Evolutionary conservation across 257 asterid species (phyloP), one percentile per base, ranked within the genome.

Genomic region (Mitragyna speciosa): DNA sequence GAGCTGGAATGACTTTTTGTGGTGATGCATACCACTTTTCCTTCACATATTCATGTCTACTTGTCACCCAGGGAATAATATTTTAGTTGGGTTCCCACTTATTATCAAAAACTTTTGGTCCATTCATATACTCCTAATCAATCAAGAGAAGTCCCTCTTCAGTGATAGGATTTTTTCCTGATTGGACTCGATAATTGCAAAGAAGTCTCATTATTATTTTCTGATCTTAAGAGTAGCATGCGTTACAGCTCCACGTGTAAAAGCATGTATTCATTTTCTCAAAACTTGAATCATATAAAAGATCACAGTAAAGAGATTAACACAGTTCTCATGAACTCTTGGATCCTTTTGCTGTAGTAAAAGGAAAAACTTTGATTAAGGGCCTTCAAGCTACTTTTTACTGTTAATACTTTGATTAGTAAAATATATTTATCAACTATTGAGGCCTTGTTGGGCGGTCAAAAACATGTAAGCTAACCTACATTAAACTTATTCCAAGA

Each of bases 1-100:
- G 84, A 59, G 85, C 73, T 83, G 80, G 73, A 75, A 72, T 85
- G 52, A 31, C 82, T 84, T 73, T 70, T 79, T 80, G 61, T 80
- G 59, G 77, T 83, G 81, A 78, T 75, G 82, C 68, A 48, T 77
- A 67, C 82, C 48, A 71, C 33, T 63, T 75, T 72, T 73, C 71
- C 75, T 73, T 72, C 72, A 79, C 47, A 52, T 58, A 5, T 64
- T 75, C 65, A 58, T 70, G 83, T 61, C 67, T 28, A 19, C 76
- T 78, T 71, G 56, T 36, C 61, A 64, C 56, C 54, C 82, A 63
- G 52, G 47, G 61, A 69, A 74, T 58, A 41, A 58, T 59, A 68
- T 41, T 43, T 30, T 26, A 12, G 49, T 30, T 31, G 64, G 68
- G 31, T 71, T 66, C 36, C 49, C 48, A 45, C 47, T 63, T 31